Evolutionary conservation across 2,329 filamentous ascomycete species (phyloP).

Genomic region (Phialocephala subalpina): DNA sequence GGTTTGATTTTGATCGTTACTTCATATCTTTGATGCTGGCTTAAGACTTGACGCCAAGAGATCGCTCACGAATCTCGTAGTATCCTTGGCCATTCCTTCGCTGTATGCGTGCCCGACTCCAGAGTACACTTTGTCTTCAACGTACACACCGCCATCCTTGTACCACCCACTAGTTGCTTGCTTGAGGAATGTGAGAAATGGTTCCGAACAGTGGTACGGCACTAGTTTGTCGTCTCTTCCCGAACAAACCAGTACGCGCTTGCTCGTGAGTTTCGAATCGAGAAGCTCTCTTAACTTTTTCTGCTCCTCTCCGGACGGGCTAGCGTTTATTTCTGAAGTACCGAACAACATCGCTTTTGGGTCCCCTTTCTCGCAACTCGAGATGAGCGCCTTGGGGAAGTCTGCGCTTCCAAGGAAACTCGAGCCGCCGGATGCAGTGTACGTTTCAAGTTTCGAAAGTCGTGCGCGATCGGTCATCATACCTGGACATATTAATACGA

Average conservation of each 20-base stretch:
- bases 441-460: slow-evolving; percentile 70
- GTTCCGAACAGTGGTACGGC: slow-evolving; percentile 67
- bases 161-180: slow-evolving; percentile 59
- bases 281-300: slow-evolving; percentile 55
- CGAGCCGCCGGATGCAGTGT: slow-evolving; percentile 61
- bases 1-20: not conserved
- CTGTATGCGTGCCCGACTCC: slow-evolving; percentile 76
- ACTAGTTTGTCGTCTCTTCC: slow-evolving; percentile 77
- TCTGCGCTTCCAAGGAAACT: slow-evolving; percentile 79
- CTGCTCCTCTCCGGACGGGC: slow-evolving; percentile 48
- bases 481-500: slow-evolving; percentile 26
- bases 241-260: slow-evolving; percentile 70
- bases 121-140: slow-evolving; percentile 74
- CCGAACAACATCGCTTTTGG: slow-evolving; percentile 79
- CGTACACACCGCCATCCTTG: slow-evolving; percentile 59
- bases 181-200: slow-evolving; percentile 70
- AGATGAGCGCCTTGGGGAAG: slow-evolving; percentile 75
- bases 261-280: slow-evolving; percentile 61
- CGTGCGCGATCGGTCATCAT: slow-evolving; percentile 82
- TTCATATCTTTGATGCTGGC: slow-evolving; percentile 34
- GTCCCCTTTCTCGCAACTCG: slow-evolving; percentile 71
- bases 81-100: slow-evolving; percentile 70
- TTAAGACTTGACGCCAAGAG: slow-evolving; percentile 23
- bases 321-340: slow-evolving; percentile 45
- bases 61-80: slow-evolving; percentile 68